phyloP scores from a whole-genome alignment of 2,329 filamentous ascomycete genomes.

The Emergomyces africanus region DNA sequence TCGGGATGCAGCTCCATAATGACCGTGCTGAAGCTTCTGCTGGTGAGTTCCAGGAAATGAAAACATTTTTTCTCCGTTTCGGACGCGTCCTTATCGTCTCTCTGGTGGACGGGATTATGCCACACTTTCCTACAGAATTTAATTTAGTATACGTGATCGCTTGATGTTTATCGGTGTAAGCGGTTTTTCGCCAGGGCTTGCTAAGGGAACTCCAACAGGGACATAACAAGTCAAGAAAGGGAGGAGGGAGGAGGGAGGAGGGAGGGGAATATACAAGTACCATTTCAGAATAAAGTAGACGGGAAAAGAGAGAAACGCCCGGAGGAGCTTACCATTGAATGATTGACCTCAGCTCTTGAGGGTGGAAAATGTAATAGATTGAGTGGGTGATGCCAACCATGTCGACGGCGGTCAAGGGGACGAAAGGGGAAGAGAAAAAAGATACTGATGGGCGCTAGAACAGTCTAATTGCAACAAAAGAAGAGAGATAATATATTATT shows the following conservation, averaged over 20 bases:
- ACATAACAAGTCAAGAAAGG: too few relatives aligned
- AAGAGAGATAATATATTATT: too few relatives aligned
- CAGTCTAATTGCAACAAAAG: not conserved
- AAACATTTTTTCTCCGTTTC: constrained; percentile 70
- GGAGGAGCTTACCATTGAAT: constrained; percentile 64
- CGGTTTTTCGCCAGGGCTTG: not conserved
- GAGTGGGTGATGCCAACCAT: constrained; percentile 37
- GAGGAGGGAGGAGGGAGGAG: not conserved
- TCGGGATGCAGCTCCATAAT: constrained; percentile 95
- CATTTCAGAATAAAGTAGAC: not conserved
- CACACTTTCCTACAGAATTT: constrained; percentile 64
- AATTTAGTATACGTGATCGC: not conserved
- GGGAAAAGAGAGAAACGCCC: not conserved
- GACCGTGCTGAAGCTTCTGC: constrained; percentile 82
- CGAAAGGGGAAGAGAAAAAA: not conserved
- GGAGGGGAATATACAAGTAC: not conserved
- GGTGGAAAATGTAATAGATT: constrained; percentile 63
- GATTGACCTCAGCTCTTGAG: constrained; percentile 64
- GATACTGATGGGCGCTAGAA: not conserved
- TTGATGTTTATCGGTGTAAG: not conserved
- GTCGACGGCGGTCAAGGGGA: constrained; percentile 15
- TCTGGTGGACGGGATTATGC: constrained; percentile 86
- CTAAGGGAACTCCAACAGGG: too few relatives aligned
- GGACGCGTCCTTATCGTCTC: constrained; percentile 63
- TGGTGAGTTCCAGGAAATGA: constrained; percentile 72